A percentile compares a stretch with the other conserved stretches of the same genome.
Conservation (phyloP, 1,139 yeast species). For the Pichia sp. region DNA sequence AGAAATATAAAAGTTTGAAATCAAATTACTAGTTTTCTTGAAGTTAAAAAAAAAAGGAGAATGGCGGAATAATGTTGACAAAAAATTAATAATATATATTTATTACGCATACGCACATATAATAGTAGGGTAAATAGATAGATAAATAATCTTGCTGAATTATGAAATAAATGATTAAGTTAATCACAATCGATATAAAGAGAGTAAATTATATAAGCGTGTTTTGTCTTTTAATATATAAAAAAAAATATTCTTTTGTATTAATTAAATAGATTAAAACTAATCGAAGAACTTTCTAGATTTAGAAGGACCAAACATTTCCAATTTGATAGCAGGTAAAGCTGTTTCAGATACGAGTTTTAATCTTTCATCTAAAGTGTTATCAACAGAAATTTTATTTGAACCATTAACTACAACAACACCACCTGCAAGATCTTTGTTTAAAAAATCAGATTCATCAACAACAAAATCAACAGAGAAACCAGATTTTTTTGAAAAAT, state of each 20-base stretch:
- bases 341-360: constrained; percentile 75
- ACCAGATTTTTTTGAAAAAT: constrained; percentile 54
- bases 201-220: not conserved
- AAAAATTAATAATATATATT: too few relatives aligned
- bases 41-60: too few relatives aligned
- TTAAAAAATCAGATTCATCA: constrained; percentile 51
- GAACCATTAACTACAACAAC: constrained; percentile 60
- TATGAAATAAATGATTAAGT: not conserved
- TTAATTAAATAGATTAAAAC: not conserved
- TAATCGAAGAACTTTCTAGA: constrained; percentile 89
- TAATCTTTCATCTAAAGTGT: constrained; percentile 92
- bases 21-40: too few relatives aligned
- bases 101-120: too few relatives aligned
- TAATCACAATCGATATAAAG: not conserved
- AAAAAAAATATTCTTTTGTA: not conserved
- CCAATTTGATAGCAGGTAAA: constrained; percentile 86
- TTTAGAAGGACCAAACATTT: constrained; percentile 80
- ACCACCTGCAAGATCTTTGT: constrained; percentile 76
- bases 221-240: too few relatives aligned
- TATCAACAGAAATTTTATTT: constrained; percentile 84
- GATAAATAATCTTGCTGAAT: too few relatives aligned
- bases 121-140: too few relatives aligned
- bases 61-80: too few relatives aligned
- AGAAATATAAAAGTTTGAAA: too few relatives aligned
- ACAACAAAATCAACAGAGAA: constrained; percentile 45